A percentile compares a stretch with the other conserved stretches of the same genome.
phyloP scores from a whole-genome alignment of 176 grass and related monocot species.

The Phyllostachys edulis region DNA sequence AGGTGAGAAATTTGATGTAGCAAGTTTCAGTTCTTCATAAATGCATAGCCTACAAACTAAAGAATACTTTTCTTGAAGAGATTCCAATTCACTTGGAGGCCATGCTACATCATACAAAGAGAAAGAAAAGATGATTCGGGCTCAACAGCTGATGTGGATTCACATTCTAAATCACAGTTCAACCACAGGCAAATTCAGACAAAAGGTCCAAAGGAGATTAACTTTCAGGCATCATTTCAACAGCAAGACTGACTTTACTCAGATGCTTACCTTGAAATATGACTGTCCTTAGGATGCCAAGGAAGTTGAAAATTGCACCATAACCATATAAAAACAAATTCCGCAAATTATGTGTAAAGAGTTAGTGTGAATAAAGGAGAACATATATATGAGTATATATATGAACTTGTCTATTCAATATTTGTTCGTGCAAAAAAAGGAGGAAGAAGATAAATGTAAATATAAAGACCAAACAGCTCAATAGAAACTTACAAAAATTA shows the following conservation, averaged over 20 bases:
- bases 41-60: slow-evolving; percentile 61
- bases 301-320: slow-evolving; percentile 98
- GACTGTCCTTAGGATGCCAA: slow-evolving; percentile 82
- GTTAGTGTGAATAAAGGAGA: slow-evolving; percentile 15
- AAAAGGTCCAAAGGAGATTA: no score
- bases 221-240: no score
- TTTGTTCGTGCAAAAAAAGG: neutral
- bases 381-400: slow-evolving; percentile 1
- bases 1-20: slow-evolving; percentile 77
- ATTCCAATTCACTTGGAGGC: slow-evolving; percentile 64
- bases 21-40: slow-evolving; percentile 59
- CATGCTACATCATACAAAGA: slow-evolving; percentile 44
- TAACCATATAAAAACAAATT: slow-evolving; percentile 99
- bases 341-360: slow-evolving; percentile 44
- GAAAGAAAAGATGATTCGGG: slow-evolving; percentile 44
- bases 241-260: no score
- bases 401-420: slow-evolving; percentile 5
- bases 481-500: no score
- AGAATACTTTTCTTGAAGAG: slow-evolving; percentile 68
- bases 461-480: slow-evolving; percentile 32
- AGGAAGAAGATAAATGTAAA: neutral
- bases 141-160: slow-evolving; percentile 18
- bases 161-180: slow-evolving; percentile 41
- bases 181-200: no score
- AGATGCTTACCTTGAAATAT: slow-evolving; percentile 75